Evolutionary conservation across 73 alveolate species (phyloP).

Genomic region (Stentor roeselii): DNA sequence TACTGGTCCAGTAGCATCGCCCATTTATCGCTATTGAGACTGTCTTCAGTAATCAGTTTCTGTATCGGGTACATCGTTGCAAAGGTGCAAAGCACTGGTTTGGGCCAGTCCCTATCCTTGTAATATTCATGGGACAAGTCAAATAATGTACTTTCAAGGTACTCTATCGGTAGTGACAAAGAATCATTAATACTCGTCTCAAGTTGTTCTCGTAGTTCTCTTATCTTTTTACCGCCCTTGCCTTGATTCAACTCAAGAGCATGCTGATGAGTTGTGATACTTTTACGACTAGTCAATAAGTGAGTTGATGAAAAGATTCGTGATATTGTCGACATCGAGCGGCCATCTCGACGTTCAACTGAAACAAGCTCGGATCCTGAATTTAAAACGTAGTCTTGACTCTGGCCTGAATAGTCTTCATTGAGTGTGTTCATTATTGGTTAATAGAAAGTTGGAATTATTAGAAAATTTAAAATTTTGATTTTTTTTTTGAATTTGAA

Average conservation of each 20-base stretch:
- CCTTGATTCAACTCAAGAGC: background rate
- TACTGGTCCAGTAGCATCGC: background rate
- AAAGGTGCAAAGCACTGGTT: background rate
- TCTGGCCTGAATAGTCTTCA: background rate
- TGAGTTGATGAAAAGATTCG: background rate
- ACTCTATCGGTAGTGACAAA: background rate
- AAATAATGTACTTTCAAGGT: background rate
- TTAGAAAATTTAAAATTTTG: too few species aligned
- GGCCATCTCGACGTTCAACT: background rate
- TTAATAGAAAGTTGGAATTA: too few species aligned
- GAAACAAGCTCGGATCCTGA: background rate
- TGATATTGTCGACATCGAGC: background rate
- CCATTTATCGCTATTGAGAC: background rate
- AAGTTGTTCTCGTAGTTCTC: background rate
- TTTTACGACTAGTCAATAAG: background rate
- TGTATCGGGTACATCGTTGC: background rate
- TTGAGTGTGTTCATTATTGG: background rate
- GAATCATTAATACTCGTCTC: background rate
- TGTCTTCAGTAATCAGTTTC: background rate
- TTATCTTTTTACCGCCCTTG: background rate
- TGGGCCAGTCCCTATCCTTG: background rate
- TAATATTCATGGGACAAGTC: background rate
- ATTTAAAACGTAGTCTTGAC: background rate
- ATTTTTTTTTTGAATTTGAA: too few species aligned
- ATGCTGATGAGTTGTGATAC: background rate